Evolutionary conservation across 1,284 basidiomycete genomes (phyloP).

Genomic region (Pseudozyma tsukubaensis): DNA sequence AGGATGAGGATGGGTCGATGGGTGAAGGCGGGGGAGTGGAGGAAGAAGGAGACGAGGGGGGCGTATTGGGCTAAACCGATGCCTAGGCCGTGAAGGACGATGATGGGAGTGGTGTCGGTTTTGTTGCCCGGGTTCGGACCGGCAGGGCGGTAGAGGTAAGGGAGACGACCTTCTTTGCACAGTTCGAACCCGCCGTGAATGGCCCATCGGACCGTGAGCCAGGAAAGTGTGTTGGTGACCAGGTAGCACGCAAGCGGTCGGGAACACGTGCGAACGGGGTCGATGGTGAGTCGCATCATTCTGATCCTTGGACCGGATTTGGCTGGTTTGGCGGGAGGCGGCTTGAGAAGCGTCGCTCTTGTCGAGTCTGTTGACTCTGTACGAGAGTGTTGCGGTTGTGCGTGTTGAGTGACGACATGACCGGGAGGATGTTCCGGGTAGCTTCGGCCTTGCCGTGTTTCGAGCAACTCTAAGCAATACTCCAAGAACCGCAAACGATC

Average conservation of each 20-base stretch:
- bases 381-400: background rate
- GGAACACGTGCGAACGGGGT: slow-evolving; percentile 55
- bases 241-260: slow-evolving; percentile 52
- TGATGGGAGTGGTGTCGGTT: slow-evolving; percentile 34
- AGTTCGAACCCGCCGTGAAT: slow-evolving; percentile 45
- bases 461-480: slow-evolving; percentile 58
- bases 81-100: slow-evolving; percentile 64
- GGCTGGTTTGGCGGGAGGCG: background rate
- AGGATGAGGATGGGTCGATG: slow-evolving; percentile 60
- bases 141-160: slow-evolving; percentile 60
- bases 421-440: slow-evolving; percentile 38
- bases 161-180: slow-evolving; percentile 36
- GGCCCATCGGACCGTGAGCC: slow-evolving; percentile 28
- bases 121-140: slow-evolving; percentile 5
- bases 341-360: slow-evolving; percentile 8
- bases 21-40: slow-evolving; percentile 23
- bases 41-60: slow-evolving; percentile 39
- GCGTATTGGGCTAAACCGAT: slow-evolving; percentile 59
- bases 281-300: slow-evolving; percentile 66
- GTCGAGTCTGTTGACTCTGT: slow-evolving; percentile 6
- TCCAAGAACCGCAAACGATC: slow-evolving; percentile 55
- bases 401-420: background rate
- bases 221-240: slow-evolving; percentile 35
- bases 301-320: slow-evolving; percentile 23
- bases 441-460: slow-evolving; percentile 59